A percentile compares a stretch with the other conserved stretches of the same genome.
Evolutionary conservation across 78 protist genomes (phyloP).

Genomic region (Cavenderia fasciculata): DNA sequence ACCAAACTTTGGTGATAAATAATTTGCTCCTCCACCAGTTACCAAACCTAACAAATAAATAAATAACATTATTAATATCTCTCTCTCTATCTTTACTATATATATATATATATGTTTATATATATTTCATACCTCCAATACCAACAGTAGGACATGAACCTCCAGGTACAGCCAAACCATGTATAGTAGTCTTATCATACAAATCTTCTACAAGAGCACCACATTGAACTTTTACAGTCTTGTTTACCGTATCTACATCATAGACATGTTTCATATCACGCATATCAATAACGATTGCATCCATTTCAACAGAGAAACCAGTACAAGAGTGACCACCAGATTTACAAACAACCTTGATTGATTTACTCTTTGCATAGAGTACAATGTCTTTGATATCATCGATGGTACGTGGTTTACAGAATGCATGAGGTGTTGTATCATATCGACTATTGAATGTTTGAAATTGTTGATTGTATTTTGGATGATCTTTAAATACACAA

Average conservation of each 20-base stretch:
- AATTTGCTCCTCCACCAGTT: constrained; percentile 36
- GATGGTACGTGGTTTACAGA: neutral
- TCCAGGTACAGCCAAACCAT: constrained; percentile 22
- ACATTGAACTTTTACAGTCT: neutral
- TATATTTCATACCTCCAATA: too few relatives aligned
- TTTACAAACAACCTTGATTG: neutral
- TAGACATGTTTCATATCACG: neutral
- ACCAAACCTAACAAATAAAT: too few relatives aligned
- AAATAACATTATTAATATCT: too few relatives aligned
- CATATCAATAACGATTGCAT: constrained; percentile 36
- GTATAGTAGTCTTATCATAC: constrained; percentile 2
- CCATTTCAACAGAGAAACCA: neutral
- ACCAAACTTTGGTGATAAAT: constrained; percentile 9
- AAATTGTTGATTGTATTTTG: neutral
- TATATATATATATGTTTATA: too few relatives aligned
- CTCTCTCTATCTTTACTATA: too few relatives aligned
- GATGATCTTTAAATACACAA: too few relatives aligned
- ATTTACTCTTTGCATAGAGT: neutral
- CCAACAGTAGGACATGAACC: constrained; percentile 46
- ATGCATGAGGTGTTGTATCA: neutral
- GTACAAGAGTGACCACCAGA: constrained; percentile 54
- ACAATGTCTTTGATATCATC: constrained; percentile 3
- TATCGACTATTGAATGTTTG: neutral
- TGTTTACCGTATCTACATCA: neutral
- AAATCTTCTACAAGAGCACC: constrained; percentile 18